Percentiles rank a stretch among this genome's conserved stretches.
Conservation (phyloP, 2,329 filamentous ascomycete genomes). For the Ophiosphaerella korrae region DNA sequence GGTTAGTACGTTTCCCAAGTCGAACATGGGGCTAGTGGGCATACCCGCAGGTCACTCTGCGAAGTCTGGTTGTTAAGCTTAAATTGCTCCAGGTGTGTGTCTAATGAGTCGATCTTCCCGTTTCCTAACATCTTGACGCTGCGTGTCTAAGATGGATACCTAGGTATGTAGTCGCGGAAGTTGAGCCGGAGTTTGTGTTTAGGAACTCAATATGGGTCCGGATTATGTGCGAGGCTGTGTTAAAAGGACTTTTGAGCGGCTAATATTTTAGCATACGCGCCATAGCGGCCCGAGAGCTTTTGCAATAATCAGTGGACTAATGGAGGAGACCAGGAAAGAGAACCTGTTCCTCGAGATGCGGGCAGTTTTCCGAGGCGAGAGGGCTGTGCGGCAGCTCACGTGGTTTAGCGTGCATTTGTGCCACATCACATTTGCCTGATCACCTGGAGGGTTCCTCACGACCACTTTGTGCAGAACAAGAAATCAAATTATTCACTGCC, state of each 20-base stretch:
- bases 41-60: constrained; percentile 26
- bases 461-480: too few relatives aligned
- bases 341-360: too few relatives aligned
- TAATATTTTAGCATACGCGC: too few relatives aligned
- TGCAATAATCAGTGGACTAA: too few relatives aligned
- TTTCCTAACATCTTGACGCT: constrained; percentile 28
- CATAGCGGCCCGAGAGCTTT: too few relatives aligned
- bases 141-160: neutral
- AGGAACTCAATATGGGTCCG: too few relatives aligned
- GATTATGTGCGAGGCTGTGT: too few relatives aligned
- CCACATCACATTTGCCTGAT: neutral
- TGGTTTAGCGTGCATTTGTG: neutral
- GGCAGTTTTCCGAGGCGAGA: neutral
- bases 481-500: too few relatives aligned
- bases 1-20: constrained; percentile 10
- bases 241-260: too few relatives aligned
- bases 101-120: constrained; percentile 30
- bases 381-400: neutral
- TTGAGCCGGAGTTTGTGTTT: too few relatives aligned
- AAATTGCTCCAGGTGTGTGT: constrained; percentile 36
- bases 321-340: too few relatives aligned
- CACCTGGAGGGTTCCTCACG: neutral
- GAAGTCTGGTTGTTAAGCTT: constrained; percentile 26
- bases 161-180: too few relatives aligned
- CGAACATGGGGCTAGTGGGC: constrained; percentile 1